Evolutionary conservation across 2,329 filamentous ascomycete genomes (phyloP).

Genomic region (Alternaria tenuissima): DNA sequence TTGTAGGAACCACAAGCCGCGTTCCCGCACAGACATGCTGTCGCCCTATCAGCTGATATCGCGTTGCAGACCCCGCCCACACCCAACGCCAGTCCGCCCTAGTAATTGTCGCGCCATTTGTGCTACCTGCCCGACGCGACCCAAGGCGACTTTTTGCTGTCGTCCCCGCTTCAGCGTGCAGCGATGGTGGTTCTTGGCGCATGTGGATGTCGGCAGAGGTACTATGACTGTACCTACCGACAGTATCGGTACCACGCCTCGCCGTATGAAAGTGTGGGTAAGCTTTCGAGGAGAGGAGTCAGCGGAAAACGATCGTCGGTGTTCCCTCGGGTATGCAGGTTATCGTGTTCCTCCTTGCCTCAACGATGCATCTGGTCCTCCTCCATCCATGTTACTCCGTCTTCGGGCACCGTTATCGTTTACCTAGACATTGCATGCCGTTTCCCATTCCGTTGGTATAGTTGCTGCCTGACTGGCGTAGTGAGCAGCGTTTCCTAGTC

Average conservation of each 20-base stretch:
- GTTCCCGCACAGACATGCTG: conserved; percentile 31
- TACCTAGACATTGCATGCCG: neutral
- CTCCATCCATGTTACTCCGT: neutral
- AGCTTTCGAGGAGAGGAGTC: conserved; percentile 1
- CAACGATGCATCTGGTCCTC: neutral
- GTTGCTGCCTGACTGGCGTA: neutral
- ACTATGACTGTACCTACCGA: conserved; percentile 1
- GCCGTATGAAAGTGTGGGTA: neutral
- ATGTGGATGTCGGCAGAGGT: neutral
- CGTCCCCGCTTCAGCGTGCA: neutral
- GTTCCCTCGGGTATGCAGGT: neutral
- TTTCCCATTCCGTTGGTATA: neutral
- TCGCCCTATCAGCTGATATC: conserved; percentile 47
- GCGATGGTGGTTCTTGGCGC: neutral
- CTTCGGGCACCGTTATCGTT: neutral
- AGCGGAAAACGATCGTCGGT: neutral
- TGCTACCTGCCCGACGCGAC: neutral
- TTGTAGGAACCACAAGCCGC: conserved; percentile 4
- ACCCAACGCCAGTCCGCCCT: conserved; percentile 5
- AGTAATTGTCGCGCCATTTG: conserved; percentile 5
- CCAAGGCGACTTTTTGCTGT: neutral
- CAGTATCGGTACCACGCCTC: neutral
- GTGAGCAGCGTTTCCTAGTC: neutral
- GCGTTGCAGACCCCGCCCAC: conserved; percentile 22
- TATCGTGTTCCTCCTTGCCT: neutral